Conservation (phyloP, 306 rosid species). For the Arachis hypogaea region DNA sequence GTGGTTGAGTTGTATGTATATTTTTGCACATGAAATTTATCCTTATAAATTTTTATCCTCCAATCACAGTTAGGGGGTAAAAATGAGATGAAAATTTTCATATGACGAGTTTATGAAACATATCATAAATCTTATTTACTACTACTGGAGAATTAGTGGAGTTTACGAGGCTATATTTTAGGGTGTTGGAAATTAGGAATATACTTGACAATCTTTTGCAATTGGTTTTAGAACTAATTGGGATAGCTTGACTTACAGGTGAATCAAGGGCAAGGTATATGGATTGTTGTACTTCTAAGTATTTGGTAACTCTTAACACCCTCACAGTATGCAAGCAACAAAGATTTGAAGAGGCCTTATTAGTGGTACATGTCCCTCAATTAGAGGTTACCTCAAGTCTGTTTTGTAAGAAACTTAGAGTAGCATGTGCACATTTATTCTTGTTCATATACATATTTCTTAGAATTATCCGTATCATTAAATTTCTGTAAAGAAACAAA, state of each 20-base stretch:
- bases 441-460: constrained; percentile 46
- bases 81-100: no score
- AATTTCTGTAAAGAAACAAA: constrained; percentile 48
- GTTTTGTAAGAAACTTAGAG: constrained; percentile 32
- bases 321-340: constrained; percentile 13
- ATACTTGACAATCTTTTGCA: background rate
- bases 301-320: background rate
- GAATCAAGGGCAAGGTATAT: constrained; percentile 34
- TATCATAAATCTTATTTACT: no score
- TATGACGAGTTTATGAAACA: no score
- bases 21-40: no score
- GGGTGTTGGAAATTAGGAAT: background rate
- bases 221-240: constrained; percentile 23
- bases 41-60: no score
- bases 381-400: constrained; percentile 30
- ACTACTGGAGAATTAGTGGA: no score
- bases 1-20: no score
- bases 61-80: no score
- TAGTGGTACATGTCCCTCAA: constrained; percentile 31
- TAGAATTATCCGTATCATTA: constrained; percentile 40
- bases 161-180: no score
- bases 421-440: constrained; percentile 40
- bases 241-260: constrained; percentile 45
- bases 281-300: constrained; percentile 34
- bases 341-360: constrained; percentile 24